A percentile compares a stretch with the other conserved stretches of the same genome.
Evolutionary conservation across 805 yeast species (phyloP).

Genomic region (Wickerhamomyces kurtzmanii): DNA sequence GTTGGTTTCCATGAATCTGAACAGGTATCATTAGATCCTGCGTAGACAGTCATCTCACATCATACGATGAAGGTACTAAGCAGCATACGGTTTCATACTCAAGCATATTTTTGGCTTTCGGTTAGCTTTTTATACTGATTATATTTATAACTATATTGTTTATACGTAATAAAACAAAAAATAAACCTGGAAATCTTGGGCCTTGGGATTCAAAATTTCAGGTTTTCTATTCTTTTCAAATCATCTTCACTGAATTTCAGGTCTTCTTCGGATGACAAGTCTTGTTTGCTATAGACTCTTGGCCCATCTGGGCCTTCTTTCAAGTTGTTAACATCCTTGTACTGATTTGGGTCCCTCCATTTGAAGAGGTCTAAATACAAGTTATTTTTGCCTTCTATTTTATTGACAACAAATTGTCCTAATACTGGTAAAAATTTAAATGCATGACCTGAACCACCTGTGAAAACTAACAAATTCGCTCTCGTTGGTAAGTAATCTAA

Average conservation of each 20-base stretch:
- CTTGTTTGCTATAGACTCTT: constrained; percentile 2
- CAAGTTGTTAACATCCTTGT: constrained; percentile 7
- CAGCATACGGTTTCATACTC: too few relatives aligned
- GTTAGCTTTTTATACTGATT: too few relatives aligned
- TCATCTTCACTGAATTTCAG: constrained; percentile 4
- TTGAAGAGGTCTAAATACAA: constrained; percentile 8
- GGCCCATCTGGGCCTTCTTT: constrained; percentile 6
- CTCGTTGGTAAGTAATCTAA: constrained; percentile 22
- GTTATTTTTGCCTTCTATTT: constrained; percentile 4
- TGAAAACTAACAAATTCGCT: constrained; percentile 19
- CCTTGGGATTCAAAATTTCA: too few relatives aligned
- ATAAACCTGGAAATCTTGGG: too few relatives aligned
- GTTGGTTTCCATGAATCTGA: too few relatives aligned
- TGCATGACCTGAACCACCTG: constrained; percentile 27
- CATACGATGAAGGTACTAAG: too few relatives aligned
- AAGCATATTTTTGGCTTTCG: too few relatives aligned
- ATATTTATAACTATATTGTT: too few relatives aligned
- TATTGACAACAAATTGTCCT: constrained; percentile 20
- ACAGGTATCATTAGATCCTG: too few relatives aligned
- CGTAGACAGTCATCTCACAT: too few relatives aligned
- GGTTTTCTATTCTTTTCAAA: too few relatives aligned
- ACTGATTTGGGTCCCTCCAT: constrained; percentile 10
- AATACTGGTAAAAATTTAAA: constrained; percentile 24
- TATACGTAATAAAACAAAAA: too few relatives aligned
- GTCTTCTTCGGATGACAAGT: constrained; percentile 9